Evolutionary conservation across 768 basidiomycete species (phyloP).

Genomic region (Boletellus emodensis): DNA sequence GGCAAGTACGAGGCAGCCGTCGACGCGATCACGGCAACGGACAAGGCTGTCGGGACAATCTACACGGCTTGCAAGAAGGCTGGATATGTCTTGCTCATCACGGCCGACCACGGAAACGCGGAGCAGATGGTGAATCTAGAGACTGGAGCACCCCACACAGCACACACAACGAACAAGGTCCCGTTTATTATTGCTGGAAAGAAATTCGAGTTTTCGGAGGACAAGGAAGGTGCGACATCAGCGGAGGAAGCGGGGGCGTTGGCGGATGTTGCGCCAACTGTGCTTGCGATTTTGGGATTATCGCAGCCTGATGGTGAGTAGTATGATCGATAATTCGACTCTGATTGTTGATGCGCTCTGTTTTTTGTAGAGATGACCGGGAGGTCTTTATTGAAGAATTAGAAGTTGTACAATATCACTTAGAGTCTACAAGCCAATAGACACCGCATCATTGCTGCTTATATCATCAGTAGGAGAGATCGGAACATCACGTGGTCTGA

Average conservation of each 20-base stretch:
- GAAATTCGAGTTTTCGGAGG: constrained; percentile 49
- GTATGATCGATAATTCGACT: background rate
- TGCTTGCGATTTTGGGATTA: constrained; percentile 74
- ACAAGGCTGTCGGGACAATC: constrained; percentile 83
- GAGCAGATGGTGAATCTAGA: constrained; percentile 87
- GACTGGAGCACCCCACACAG: constrained; percentile 86
- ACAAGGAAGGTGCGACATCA: constrained; percentile 42
- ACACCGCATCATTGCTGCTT: background rate
- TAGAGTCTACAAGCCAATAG: constrained; percentile 4
- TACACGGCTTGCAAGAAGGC: constrained; percentile 81
- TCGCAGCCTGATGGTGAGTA: constrained; percentile 62
- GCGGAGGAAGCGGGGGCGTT: constrained; percentile 69
- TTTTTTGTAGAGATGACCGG: constrained; percentile 28
- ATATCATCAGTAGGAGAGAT: background rate
- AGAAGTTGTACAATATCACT: constrained; percentile 8
- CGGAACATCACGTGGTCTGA: constrained; percentile 18
- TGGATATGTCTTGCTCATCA: constrained; percentile 83
- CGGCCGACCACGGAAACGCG: constrained; percentile 94
- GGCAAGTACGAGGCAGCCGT: constrained; percentile 91
- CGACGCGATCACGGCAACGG: constrained; percentile 81
- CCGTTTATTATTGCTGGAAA: constrained; percentile 85
- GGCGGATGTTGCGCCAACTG: constrained; percentile 88
- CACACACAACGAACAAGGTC: constrained; percentile 84
- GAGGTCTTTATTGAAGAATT: constrained; percentile 26
- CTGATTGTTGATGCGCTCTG: background rate